phyloP scores from a whole-genome alignment of 352 stramenopile genomes.

The Phytophthora sojae region DNA sequence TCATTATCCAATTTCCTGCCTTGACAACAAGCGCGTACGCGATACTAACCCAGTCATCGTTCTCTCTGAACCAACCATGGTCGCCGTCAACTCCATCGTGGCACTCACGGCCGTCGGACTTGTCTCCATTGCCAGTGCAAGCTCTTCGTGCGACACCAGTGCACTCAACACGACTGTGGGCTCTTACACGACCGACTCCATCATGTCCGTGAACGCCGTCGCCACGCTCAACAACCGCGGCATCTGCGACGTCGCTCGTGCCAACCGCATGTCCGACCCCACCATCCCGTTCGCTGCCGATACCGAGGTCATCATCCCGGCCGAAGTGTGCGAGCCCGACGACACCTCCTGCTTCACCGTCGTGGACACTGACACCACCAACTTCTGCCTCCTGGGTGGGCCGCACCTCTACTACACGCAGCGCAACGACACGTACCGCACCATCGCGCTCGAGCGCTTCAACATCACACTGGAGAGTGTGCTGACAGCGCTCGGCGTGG shows the following conservation, averaged over 20 bases:
- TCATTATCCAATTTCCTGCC: conserved; percentile 3
- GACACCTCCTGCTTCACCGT: conserved; percentile 20
- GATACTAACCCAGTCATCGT: background rate
- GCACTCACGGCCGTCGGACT: background rate
- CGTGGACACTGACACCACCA: conserved; percentile 19
- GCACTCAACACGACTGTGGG: conserved; percentile 20
- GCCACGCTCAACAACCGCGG: conserved; percentile 16
- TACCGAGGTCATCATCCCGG: conserved; percentile 21
- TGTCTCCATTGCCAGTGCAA: background rate
- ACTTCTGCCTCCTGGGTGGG: conserved; percentile 27
- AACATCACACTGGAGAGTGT: conserved; percentile 30
- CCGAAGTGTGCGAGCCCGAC: conserved; percentile 22
- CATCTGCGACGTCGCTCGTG: conserved; percentile 20
- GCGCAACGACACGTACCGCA: conserved; percentile 33
- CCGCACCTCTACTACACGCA: conserved; percentile 36
- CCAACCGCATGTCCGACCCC: conserved; percentile 27
- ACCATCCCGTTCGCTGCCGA: conserved; percentile 22
- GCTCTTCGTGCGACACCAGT: conserved; percentile 12
- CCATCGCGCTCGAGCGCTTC: conserved; percentile 28
- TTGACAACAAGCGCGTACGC: background rate
- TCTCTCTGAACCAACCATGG: background rate
- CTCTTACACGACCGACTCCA: conserved; percentile 15
- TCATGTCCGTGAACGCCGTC: conserved; percentile 12
- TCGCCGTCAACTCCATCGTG: background rate
- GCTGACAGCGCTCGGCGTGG: conserved; percentile 13